phyloP scores from a whole-genome alignment of 1,284 basidiomycete species.

The Melampsora larici-populina region DNA sequence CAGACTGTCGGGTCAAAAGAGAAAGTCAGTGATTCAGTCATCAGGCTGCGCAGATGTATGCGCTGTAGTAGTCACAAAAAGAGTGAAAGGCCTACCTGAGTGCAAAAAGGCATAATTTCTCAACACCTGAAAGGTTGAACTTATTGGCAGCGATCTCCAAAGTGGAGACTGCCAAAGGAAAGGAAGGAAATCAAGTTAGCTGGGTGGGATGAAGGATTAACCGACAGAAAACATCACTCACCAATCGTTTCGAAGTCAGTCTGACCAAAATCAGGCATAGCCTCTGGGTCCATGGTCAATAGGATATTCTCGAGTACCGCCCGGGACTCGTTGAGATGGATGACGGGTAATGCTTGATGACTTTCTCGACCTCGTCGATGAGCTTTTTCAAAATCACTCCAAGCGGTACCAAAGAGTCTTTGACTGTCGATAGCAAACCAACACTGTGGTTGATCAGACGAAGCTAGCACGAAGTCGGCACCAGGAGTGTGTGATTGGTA shows the following conservation, averaged over 20 bases:
- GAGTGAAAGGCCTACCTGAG: neutral
- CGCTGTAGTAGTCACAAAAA: neutral
- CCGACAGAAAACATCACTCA: neutral
- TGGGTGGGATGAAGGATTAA: neutral
- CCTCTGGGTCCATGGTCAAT: neutral
- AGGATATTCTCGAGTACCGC: neutral
- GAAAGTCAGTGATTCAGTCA: neutral
- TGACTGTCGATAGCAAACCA: neutral
- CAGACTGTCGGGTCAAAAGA: neutral
- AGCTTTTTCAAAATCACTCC: neutral
- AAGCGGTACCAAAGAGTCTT: neutral
- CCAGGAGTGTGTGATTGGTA: neutral
- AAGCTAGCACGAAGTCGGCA: neutral
- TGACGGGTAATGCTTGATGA: neutral
- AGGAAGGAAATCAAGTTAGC: neutral
- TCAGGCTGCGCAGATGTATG: neutral
- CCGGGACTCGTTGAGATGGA: neutral
- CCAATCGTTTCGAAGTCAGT: neutral
- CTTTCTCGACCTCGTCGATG: neutral
- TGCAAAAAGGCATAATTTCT: neutral
- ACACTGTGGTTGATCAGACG: neutral
- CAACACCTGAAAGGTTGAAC: neutral
- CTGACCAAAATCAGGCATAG: conserved; percentile 4
- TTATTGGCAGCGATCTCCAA: neutral
- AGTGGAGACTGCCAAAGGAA: neutral